Percentiles rank a stretch among this genome's conserved stretches.
phyloP scores from a whole-genome alignment of 75 land plant species.

The Isoetes taiwanensis region DNA sequence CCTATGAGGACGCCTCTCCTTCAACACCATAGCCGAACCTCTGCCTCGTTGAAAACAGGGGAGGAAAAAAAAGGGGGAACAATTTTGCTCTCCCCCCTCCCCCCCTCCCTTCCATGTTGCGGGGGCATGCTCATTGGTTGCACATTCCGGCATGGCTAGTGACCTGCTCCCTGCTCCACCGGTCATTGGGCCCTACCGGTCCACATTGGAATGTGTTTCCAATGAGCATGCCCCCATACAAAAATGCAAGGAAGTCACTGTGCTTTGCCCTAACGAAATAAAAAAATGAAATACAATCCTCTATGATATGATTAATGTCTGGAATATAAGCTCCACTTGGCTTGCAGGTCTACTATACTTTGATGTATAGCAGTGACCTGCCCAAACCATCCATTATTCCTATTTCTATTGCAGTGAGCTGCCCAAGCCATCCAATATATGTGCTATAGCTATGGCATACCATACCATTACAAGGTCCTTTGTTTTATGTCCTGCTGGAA shows the following conservation, averaged over 20 bases:
- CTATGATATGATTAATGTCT: slow-evolving; percentile 60
- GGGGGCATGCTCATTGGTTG: no score
- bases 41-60: no score
- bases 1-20: no score
- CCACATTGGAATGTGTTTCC: no score
- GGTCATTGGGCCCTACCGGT: no score
- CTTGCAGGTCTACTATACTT: slow-evolving; percentile 82
- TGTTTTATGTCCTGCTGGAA: slow-evolving; percentile 17
- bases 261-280: slow-evolving; percentile 30
- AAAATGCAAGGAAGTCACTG: slow-evolving; percentile 39
- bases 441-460: slow-evolving; percentile 95
- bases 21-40: no score
- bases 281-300: slow-evolving; percentile 65
- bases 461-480: slow-evolving; percentile 40
- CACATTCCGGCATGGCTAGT: no score
- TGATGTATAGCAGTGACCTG: slow-evolving; percentile 77
- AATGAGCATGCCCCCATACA: no score
- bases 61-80: no score
- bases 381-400: slow-evolving; percentile 59
- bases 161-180: no score
- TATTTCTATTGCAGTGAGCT: slow-evolving; percentile 65
- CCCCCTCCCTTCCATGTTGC: no score
- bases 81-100: no score
- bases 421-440: slow-evolving; percentile 73
- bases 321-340: slow-evolving; percentile 50